These are phyloP conservation scores for Hemerocallis citrina DNA, from an alignment of 106 monocot genomes.

Conservation along the genomic window DNA sequence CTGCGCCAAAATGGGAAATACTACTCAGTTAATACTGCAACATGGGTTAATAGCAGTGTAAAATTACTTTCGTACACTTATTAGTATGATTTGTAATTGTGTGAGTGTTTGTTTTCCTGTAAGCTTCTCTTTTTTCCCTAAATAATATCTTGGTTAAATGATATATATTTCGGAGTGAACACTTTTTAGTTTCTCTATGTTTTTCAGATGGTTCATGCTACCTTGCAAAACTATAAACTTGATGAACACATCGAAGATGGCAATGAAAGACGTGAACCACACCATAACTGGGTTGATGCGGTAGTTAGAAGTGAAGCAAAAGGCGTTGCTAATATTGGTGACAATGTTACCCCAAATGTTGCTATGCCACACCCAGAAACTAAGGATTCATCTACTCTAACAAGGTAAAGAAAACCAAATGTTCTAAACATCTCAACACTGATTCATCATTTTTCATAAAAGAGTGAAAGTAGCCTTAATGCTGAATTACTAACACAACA, in stretches of 20 bases:
- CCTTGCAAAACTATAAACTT: constrained; percentile 59
- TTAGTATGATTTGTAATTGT: too few relatives aligned
- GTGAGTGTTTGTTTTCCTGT: too few relatives aligned
- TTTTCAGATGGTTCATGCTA: constrained; percentile 60
- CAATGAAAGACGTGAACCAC: constrained; percentile 32
- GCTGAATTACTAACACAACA: too few relatives aligned
- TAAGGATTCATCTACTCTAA: constrained; percentile 43
- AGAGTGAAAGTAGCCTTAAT: too few relatives aligned
- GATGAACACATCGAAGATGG: constrained; percentile 20
- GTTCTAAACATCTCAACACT: not conserved
- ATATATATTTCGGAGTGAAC: too few relatives aligned
- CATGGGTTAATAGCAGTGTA: too few relatives aligned
- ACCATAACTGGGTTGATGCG: constrained; percentile 93
- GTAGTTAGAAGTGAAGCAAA: constrained; percentile 69
- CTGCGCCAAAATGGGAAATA: too few relatives aligned
- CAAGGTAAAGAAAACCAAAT: constrained; percentile 33
- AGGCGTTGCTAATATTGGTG: constrained; percentile 20
- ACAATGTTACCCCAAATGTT: constrained; percentile 24
- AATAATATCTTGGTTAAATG: too few relatives aligned
- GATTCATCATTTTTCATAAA: not conserved
- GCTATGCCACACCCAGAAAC: constrained; percentile 19
- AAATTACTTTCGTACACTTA: too few relatives aligned
- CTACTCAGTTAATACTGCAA: too few relatives aligned
- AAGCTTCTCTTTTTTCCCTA: too few relatives aligned
- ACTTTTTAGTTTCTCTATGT: too few relatives aligned